These are phyloP conservation scores for Irpex sp. DNA, from an alignment of 1,284 basidiomycete species.

Conservation along the genomic window DNA sequence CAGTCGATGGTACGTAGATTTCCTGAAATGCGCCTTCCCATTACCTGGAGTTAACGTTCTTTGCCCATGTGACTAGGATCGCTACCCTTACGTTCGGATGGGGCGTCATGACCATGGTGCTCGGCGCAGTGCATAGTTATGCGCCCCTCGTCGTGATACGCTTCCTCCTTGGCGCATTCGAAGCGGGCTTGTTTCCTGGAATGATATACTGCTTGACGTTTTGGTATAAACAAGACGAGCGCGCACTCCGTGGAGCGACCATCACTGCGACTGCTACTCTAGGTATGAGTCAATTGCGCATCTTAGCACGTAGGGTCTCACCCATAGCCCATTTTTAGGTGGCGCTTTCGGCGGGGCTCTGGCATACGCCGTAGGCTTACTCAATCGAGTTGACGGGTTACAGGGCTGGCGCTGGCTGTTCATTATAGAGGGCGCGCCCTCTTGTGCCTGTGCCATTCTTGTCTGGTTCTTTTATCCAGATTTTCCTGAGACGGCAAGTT, in stretches of 20 bases:
- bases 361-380: conserved; percentile 23
- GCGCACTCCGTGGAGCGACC: conserved; percentile 34
- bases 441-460: conserved; percentile 10
- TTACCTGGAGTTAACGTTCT: conserved; percentile 11
- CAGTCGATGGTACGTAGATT: conserved; percentile 29
- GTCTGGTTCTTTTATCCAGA: conserved; percentile 8
- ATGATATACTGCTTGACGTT: conserved; percentile 43
- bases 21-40: conserved; percentile 27
- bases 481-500: conserved; percentile 12
- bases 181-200: conserved; percentile 64
- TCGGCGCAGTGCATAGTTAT: conserved; percentile 31
- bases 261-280: conserved; percentile 28
- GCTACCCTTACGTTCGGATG: conserved; percentile 37
- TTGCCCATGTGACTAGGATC: conserved; percentile 17
- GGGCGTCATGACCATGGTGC: conserved; percentile 36
- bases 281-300: background rate
- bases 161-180: conserved; percentile 58
- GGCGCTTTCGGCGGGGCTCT: background rate
- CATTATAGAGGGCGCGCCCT: conserved; percentile 31
- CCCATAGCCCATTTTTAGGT: background rate
- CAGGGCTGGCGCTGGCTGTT: conserved; percentile 33
- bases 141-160: conserved; percentile 40
- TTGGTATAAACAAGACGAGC: conserved; percentile 38
- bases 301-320: conserved; percentile 17
- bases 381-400: conserved; percentile 28